Evolutionary conservation across 2,329 filamentous ascomycete genomes (phyloP).

Genomic region (Trichoderma semiorbis): DNA sequence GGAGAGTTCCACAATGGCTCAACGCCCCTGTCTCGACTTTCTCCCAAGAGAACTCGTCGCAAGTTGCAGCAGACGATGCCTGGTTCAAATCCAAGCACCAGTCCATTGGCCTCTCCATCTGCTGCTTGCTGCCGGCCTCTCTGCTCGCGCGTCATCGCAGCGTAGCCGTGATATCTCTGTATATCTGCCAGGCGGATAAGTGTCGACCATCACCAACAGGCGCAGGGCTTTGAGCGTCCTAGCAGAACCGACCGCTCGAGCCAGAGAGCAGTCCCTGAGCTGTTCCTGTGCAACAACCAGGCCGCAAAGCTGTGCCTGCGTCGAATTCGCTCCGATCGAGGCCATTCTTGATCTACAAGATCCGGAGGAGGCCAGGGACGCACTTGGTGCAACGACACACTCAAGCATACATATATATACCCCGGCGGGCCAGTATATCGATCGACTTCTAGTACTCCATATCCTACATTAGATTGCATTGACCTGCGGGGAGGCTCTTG

Average conservation of each 20-base stretch:
- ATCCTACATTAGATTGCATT: neutral
- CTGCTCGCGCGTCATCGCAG: conserved; percentile 8
- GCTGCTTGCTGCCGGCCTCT: conserved; percentile 15
- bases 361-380: neutral
- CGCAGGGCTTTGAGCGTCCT: conserved; percentile 2
- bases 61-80: conserved; percentile 39
- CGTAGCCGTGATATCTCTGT: conserved; percentile 4
- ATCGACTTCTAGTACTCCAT: neutral
- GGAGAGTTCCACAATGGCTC: conserved; percentile 2
- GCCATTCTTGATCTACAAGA: neutral
- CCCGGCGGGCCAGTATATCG: neutral
- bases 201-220: neutral
- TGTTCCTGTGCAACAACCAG: neutral
- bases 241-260: conserved; percentile 15
- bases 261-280: conserved; percentile 14
- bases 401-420: neutral
- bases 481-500: neutral
- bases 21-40: conserved; percentile 11
- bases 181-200: neutral
- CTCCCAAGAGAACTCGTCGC: conserved; percentile 14
- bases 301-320: neutral
- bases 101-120: conserved; percentile 16
- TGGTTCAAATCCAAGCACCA: neutral
- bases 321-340: neutral
- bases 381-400: neutral